phyloP scores from a whole-genome alignment of 2,329 filamentous ascomycete genomes.

The Proliferodiscus dingleyae region DNA sequence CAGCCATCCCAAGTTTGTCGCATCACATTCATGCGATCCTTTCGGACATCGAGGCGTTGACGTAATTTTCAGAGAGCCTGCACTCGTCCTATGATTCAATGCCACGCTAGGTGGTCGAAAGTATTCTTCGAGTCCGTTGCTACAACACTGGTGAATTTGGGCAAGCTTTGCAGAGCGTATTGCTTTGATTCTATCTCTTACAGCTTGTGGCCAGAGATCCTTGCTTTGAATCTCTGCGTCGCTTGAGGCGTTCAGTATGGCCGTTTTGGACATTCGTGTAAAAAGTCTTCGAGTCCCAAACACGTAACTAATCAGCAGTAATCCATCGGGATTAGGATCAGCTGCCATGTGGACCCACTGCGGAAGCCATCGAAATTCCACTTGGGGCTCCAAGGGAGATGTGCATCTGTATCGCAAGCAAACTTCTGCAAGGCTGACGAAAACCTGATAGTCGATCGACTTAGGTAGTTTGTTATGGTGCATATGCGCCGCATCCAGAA shows the following conservation, averaged over 20 bases:
- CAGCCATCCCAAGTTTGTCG: conserved; percentile 49
- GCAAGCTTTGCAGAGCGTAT: conserved; percentile 46
- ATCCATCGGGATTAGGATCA: conserved; percentile 45
- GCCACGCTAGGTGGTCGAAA: conserved; percentile 27
- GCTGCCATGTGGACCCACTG: conserved; percentile 44
- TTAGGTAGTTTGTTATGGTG: conserved; percentile 43
- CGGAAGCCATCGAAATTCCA: conserved; percentile 48
- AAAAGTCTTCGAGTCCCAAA: conserved; percentile 48
- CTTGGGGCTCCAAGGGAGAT: conserved; percentile 44
- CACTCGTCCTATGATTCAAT: conserved; percentile 14
- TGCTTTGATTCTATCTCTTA: conserved; percentile 46
- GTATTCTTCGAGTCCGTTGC: conserved; percentile 42
- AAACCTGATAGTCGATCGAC: conserved; percentile 43
- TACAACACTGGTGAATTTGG: conserved; percentile 45
- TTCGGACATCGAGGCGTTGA: conserved; percentile 44
- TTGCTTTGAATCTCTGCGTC: conserved; percentile 40
- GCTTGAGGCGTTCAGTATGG: conserved; percentile 42
- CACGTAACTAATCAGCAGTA: conserved; percentile 48
- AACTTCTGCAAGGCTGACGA: conserved; percentile 48
- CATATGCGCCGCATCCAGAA: conserved; percentile 49
- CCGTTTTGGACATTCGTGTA: conserved; percentile 44
- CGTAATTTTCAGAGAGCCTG: conserved; percentile 31
- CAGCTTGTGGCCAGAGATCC: conserved; percentile 40
- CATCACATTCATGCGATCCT: conserved; percentile 47
- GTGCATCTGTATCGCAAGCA: conserved; percentile 48